These are phyloP conservation scores for Aspergillus terreus DNA, from an alignment of 2,329 filamentous ascomycete genomes.

Conservation along the genomic window DNA sequence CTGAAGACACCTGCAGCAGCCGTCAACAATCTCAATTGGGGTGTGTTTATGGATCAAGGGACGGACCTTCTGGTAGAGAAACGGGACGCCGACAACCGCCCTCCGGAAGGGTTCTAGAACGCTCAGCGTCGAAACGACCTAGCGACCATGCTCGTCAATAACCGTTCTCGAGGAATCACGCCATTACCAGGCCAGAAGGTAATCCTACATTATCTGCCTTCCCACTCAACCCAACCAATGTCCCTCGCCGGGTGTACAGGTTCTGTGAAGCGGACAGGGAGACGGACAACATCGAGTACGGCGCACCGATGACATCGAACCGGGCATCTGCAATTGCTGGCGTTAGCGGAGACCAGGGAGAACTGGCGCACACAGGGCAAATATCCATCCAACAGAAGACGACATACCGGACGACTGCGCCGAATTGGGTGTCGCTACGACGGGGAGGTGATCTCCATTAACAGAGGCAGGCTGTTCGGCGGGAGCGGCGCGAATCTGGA, in stretches of 20 bases:
- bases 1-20: constrained; percentile 66
- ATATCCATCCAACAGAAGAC: background rate
- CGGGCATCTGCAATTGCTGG: constrained; percentile 65
- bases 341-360: constrained; percentile 12
- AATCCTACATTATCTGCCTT: constrained; percentile 77
- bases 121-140: constrained; percentile 87
- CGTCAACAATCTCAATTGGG: background rate
- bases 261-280: constrained; percentile 89
- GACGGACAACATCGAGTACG: constrained; percentile 90
- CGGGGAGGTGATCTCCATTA: constrained; percentile 35
- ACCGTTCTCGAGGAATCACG: background rate
- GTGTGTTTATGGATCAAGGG: background rate
- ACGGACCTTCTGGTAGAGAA: constrained; percentile 74
- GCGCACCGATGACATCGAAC: constrained; percentile 88
- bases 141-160: constrained; percentile 6
- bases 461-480: constrained; percentile 34
- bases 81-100: constrained; percentile 79
- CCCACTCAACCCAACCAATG: constrained; percentile 82
- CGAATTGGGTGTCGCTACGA: constrained; percentile 35
- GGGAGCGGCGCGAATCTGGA: constrained; percentile 44
- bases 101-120: constrained; percentile 79
- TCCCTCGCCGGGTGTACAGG: constrained; percentile 87
- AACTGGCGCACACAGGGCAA: background rate
- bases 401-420: constrained; percentile 41
- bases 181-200: background rate